Evolutionary conservation across 1,139 yeast species (phyloP).

Genomic region (Nematodospora anomalae): DNA sequence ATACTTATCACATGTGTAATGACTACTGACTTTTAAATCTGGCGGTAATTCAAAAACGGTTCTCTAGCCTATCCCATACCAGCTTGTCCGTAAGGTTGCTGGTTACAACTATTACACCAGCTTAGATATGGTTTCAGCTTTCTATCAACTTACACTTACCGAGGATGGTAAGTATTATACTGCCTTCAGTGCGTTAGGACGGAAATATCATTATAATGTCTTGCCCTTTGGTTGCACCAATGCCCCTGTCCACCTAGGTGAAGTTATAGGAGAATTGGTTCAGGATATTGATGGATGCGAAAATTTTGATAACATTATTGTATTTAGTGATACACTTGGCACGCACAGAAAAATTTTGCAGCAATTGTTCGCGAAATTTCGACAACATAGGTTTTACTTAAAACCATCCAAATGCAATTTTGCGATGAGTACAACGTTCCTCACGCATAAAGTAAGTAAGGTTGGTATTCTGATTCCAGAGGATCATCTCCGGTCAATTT

Average conservation of each 20-base stretch:
- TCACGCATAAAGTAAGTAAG: no score
- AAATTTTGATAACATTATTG: constrained; percentile 4
- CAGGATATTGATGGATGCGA: constrained; percentile 3
- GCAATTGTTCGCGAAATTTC: background rate
- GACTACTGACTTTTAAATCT: background rate
- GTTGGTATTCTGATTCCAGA: no score
- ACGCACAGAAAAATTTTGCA: background rate
- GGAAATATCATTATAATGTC: constrained; percentile 1
- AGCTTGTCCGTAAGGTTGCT: no score
- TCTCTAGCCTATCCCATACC: background rate
- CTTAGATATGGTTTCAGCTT: constrained; percentile 2
- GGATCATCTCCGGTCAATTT: no score
- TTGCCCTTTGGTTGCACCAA: constrained; percentile 5
- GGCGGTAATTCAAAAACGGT: background rate
- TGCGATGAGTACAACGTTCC: no score
- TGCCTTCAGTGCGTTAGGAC: constrained; percentile 4
- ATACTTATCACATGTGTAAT: background rate
- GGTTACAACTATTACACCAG: constrained; percentile 3
- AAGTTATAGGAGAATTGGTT: constrained; percentile 3
- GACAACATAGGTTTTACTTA: constrained; percentile 1
- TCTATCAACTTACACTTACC: constrained; percentile 2
- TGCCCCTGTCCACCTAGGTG: constrained; percentile 2
- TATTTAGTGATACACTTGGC: no score
- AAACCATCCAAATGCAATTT: constrained; percentile 1
- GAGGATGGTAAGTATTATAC: background rate